Evolutionary conservation across 768 basidiomycete genomes (phyloP), one percentile per base, ranked within the genome.

Genomic region (Termitomyces sp.): DNA sequence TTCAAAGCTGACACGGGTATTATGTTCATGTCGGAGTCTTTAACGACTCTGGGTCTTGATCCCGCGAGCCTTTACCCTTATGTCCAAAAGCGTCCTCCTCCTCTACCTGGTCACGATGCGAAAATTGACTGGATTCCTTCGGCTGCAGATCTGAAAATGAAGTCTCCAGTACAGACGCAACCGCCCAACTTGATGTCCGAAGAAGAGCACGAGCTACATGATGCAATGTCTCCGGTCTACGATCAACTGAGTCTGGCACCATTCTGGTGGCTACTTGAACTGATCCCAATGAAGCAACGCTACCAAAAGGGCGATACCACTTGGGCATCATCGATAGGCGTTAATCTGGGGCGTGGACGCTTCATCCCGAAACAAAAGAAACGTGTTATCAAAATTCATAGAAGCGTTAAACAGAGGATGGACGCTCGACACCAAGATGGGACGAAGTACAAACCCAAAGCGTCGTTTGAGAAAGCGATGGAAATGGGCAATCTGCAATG

Each of bases 211-310:
- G 83, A 86, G 34, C 63, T 81, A 4, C 63, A 58, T 3, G 84
- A 86, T 54, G 76, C 77, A 9, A 53, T 79, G 14, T 70, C 70
- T 32, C 77, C 73, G 2, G 56, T 72, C 5, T 82, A 80, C 62
- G 84, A 86, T 64, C 74, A 82, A 56, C 75, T 88, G 10, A 44
- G 45, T 11, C 37, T 70, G n/a, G 53, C 68, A 7, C 62, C 52
- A 49, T 45, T 9, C 8, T 87, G 85, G 86, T 87, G 86, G 85
- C 51, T 79, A 32, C 73, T 87, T n/a, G 85, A 87, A 64, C 3
- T 77, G 3, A 24, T 74, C n/a, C 79, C 76, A 0, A 51, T 71
- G 9, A 61, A 65, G 43, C 71, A 73, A 17, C 67, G 67, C 19
- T 72, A 67, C 53, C 76, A 77, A 65, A 63, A 62, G 52, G 63